Evolutionary conservation across 208 protist genomes (phyloP).

Genomic region (Leishmania arabica): DNA sequence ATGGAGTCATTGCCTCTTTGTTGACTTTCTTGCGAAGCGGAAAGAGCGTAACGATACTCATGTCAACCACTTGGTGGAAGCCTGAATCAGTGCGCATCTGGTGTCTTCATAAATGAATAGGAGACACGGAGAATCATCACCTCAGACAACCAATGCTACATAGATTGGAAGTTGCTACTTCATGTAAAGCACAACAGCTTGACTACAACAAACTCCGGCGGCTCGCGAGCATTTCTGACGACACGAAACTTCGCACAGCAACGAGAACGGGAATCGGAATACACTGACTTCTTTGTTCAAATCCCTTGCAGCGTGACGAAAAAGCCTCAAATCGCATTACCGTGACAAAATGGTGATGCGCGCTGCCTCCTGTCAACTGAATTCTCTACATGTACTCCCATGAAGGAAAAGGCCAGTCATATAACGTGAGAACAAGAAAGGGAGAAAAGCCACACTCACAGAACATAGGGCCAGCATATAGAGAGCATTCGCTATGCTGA

Average conservation of each 20-base stretch:
- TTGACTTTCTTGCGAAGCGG: too few relatives aligned
- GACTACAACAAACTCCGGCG: neutral
- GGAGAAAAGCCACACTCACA: neutral
- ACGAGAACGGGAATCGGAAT: neutral
- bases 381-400: neutral
- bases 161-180: neutral
- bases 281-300: neutral
- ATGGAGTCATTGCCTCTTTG: neutral
- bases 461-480: conserved; percentile 4
- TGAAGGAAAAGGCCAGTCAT: neutral
- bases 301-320: neutral
- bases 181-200: neutral
- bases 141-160: neutral
- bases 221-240: neutral
- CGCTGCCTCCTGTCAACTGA: neutral
- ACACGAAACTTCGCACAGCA: neutral
- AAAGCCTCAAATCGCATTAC: neutral
- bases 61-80: neutral
- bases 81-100: neutral
- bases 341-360: neutral
- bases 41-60: neutral
- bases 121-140: neutral
- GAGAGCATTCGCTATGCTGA: neutral
- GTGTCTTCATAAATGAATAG: neutral
- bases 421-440: neutral